phyloP scores from a whole-genome alignment of 495 filamentous ascomycete genomes.

The Elaphomyces granulatus region DNA sequence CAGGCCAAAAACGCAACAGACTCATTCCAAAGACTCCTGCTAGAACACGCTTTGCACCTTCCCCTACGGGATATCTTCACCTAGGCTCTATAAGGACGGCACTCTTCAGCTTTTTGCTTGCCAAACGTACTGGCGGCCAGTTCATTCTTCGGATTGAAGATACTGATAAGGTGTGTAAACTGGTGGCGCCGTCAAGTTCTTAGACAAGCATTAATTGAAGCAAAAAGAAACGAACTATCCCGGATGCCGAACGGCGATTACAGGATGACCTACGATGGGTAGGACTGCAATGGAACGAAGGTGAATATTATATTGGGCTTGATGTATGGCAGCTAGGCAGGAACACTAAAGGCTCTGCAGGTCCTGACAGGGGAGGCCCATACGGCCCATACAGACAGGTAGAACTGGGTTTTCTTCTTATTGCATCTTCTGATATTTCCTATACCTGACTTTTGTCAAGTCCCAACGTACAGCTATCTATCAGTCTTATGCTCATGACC shows the following conservation, averaged over 20 bases:
- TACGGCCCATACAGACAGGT: constrained; percentile 83
- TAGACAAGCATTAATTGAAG: background rate
- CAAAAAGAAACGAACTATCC: constrained; percentile 59
- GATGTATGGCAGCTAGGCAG: background rate
- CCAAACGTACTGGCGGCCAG: constrained; percentile 78
- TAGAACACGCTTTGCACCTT: constrained; percentile 88
- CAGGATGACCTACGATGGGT: constrained; percentile 76
- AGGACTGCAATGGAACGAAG: constrained; percentile 90
- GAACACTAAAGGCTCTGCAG: constrained; percentile 26
- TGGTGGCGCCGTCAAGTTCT: no score
- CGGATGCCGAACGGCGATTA: constrained; percentile 60
- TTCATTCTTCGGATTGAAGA: constrained; percentile 90
- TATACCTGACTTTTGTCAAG: constrained; percentile 24
- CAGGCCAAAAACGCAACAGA: constrained; percentile 18
- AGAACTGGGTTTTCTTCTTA: constrained; percentile 2
- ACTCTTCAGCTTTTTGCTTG: constrained; percentile 80
- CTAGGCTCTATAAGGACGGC: constrained; percentile 85
- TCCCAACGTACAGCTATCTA: constrained; percentile 73
- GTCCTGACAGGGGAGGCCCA: constrained; percentile 63
- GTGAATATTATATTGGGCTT: constrained; percentile 22
- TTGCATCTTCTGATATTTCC: background rate
- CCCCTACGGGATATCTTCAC: constrained; percentile 87
- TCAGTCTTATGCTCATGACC: constrained; percentile 48
- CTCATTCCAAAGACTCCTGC: constrained; percentile 50
- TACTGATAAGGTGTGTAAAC: constrained; percentile 78